Base-by-base conservation (phyloP, 1,139 yeast species). In the Candida gigantensis region DNA sequence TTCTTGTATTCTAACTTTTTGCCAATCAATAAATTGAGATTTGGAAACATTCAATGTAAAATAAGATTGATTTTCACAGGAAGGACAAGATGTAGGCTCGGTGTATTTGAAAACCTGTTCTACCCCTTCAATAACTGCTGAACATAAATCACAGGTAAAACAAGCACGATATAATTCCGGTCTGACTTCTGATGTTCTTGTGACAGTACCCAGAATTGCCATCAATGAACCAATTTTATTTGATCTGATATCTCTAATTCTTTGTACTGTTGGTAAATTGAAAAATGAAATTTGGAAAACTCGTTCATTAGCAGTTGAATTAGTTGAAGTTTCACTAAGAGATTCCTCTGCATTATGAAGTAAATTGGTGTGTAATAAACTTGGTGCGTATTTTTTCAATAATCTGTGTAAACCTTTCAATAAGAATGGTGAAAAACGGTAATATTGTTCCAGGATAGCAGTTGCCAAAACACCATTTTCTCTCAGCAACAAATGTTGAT, bases 21-120 rank as follows among this genome's bases (percentile, higher is more conserved):
- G 99, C 99, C 99, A 92, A 68, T 92, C 98, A 45, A 88, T 74
- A 53, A 92, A 92, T 46, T 83, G 88, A 0, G 96, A 87, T 59
- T 89, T 88, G 19, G 86, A 61, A 13, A 90, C 81, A 51, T 86
- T 83, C 40, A 94, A 66, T 0, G 95, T 81, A 94, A 96, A 92
- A 41, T 81, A 74, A 2, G 86, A 75, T 55, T 88, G 90, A 62
- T 92, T 92, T 45, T 81, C 86, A 67, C 99, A 92, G 4, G 85
- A 77, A 6, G 90, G 90, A 63, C 99, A 92, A 45, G 86, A 80
- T 3, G 95, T 84, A 28, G 99, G 99, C 58, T 92, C 97, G 5
- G 98, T 92, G 60, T 83, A 94, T 56, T 82, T 85, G 74, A 92
- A 94, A 29, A 84, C 79, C 62, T 92, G 99, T 55, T 92, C 98